These are phyloP conservation scores for Coniochaeta prunicola DNA, from an alignment of 2,329 filamentous ascomycete species.

Conservation along the genomic window DNA sequence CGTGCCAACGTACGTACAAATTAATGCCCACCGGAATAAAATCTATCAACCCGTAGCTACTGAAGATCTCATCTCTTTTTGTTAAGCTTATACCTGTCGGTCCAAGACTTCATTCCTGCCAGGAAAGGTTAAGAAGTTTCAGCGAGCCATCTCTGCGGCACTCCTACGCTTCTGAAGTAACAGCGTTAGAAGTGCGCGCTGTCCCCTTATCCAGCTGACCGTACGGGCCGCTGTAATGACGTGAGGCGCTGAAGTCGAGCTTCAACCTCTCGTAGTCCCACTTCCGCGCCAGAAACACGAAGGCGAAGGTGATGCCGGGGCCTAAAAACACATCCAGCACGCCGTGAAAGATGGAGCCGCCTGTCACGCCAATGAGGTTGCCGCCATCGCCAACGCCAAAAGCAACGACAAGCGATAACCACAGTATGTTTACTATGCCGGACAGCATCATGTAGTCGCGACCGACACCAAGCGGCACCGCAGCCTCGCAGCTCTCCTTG, in stretches of 20 bases:
- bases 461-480: constrained; percentile 31
- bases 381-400: constrained; percentile 46
- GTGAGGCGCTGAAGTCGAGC: constrained; percentile 34
- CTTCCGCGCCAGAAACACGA: constrained; percentile 33
- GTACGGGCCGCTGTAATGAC: not conserved
- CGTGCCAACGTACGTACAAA: too few species aligned
- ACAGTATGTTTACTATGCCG: constrained; percentile 41
- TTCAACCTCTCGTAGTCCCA: constrained; percentile 47
- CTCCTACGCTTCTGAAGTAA: not conserved
- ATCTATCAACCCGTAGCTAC: too few species aligned
- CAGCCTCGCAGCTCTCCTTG: constrained; percentile 26
- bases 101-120: too few species aligned
- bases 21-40: too few species aligned
- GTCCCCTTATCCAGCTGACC: not conserved
- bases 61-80: too few species aligned
- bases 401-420: constrained; percentile 47
- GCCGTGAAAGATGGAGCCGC: constrained; percentile 43
- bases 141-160: not conserved
- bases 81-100: too few species aligned
- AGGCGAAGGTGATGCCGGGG: constrained; percentile 32
- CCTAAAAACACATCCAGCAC: constrained; percentile 43
- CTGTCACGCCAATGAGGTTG: constrained; percentile 39
- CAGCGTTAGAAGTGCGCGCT: not conserved
- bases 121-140: too few species aligned
- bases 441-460: constrained; percentile 38